Base-by-base conservation (phyloP, 2,329 filamentous ascomycete genomes). In the Cladosporium halotolerans region DNA sequence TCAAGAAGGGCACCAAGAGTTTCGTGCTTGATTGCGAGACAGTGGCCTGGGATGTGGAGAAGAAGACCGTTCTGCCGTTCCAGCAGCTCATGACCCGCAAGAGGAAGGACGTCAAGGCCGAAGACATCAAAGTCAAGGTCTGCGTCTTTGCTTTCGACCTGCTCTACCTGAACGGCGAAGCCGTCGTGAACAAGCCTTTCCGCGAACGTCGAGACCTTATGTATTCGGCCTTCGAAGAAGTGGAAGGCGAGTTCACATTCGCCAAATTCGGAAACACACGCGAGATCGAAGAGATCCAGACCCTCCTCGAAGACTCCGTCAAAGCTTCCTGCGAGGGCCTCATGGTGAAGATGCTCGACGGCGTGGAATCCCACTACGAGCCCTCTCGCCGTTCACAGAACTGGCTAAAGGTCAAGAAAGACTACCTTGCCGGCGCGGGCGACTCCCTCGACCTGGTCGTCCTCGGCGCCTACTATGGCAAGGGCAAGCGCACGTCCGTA, bases 341-440 rank as follows among this genome's bases (percentile, higher is more conserved):
- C 50, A 99, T 99, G 93, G 93, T 99, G 11, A 99, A 99, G 76
- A 99, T 99, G 93, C 74, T 99, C 55, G 92, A 97, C 68, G 93
- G 92, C 0, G 76, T 81, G 6, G 92, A 96, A 71, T 95, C 89
- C 62, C 89, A 88, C 63, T 99, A 99, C 68, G 92, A 97, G 72
- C 93, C 93, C 16, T 95, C 89, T 65, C 96, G 95, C 69, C 86
- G 93, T 59, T 95, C 89, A 72, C 88, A 93, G 55, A 99, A 99
- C 67, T 99, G 93, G 93, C 86, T 99, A 60, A 99, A 99, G 79
- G 73, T 97, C 72, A 99, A 99, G 72, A 99, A 99, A 68, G 93
- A 99, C 67, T 99, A 99, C 69, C 88, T 99, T 53, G 80, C 88
- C 5, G 92, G 92, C 49, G 84, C 96, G 2, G 93, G 93, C 48